phyloP scores from a whole-genome alignment of 2,329 filamentous ascomycete genomes.

The Ophiostoma tasmaniense region DNA sequence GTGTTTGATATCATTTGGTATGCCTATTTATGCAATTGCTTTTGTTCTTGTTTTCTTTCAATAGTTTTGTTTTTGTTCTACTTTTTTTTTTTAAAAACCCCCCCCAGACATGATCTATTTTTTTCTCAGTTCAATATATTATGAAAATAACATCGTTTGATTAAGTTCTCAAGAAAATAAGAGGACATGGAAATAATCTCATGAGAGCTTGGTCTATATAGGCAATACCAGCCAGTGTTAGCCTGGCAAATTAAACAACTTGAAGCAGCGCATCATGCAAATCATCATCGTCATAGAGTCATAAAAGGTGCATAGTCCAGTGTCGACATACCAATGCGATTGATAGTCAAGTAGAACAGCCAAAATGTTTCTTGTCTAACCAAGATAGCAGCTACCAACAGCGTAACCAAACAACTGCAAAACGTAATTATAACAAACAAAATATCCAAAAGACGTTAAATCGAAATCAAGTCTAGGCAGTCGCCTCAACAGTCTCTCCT shows the following conservation, averaged over 20 bases:
- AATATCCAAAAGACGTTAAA: neutral
- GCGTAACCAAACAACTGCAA: neutral
- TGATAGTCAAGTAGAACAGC: constrained; percentile 2
- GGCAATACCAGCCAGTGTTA: neutral
- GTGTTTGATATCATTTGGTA: too few species aligned
- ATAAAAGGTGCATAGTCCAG: neutral
- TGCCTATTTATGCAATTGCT: too few species aligned
- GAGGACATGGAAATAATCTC: too few species aligned
- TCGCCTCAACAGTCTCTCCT: neutral
- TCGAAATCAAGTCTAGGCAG: neutral
- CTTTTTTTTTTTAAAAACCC: too few species aligned
- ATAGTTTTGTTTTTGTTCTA: too few species aligned
- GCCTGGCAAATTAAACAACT: neutral
- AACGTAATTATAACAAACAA: neutral
- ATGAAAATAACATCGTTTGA: too few species aligned
- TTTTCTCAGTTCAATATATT: too few species aligned
- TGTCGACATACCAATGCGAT: neutral
- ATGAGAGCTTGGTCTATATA: neutral
- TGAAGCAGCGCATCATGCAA: neutral
- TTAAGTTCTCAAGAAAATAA: too few species aligned
- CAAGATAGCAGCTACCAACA: neutral
- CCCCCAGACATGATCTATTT: too few species aligned
- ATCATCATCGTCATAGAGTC: neutral
- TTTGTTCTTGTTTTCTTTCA: too few species aligned
- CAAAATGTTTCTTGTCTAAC: constrained; percentile 1